These are phyloP conservation scores for Xylariaceae sp. DNA, from an alignment of 2,329 filamentous ascomycete species.

Conservation along the genomic window DNA sequence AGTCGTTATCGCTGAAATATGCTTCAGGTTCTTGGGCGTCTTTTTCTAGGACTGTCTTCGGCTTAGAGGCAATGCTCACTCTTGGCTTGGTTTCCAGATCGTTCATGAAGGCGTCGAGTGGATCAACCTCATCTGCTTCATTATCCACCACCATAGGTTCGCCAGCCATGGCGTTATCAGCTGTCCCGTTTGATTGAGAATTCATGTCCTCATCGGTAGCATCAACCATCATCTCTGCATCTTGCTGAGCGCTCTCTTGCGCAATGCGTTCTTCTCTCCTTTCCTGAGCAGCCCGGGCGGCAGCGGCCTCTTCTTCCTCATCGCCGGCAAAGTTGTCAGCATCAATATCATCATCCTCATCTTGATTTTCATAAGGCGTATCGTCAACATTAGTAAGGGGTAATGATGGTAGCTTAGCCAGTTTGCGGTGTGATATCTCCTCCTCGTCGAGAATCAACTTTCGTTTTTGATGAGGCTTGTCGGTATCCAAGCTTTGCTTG, in stretches of 20 bases:
- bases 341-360: conserved; percentile 62
- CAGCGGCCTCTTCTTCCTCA: conserved; percentile 83
- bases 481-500: conserved; percentile 58
- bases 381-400: conserved; percentile 59
- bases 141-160: conserved; percentile 56
- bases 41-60: conserved; percentile 38
- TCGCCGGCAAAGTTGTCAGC: conserved; percentile 71
- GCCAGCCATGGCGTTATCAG: conserved; percentile 21
- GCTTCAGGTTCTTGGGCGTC: conserved; percentile 68
- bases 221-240: conserved; percentile 38
- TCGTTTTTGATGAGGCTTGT: conserved; percentile 63
- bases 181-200: conserved; percentile 23
- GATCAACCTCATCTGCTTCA: conserved; percentile 71
- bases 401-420: conserved; percentile 81
- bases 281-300: conserved; percentile 78
- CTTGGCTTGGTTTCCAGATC: conserved; percentile 47
- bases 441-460: conserved; percentile 85
- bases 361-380: conserved; percentile 55
- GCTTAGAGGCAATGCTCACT: conserved; percentile 27
- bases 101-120: conserved; percentile 96
- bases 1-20: conserved; percentile 84
- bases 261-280: conserved; percentile 66
- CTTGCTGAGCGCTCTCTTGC: conserved; percentile 47
- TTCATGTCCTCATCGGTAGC: conserved; percentile 24
- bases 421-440: conserved; percentile 76